Base-by-base conservation (phyloP, 2,329 filamentous ascomycete species). In the Hypoxylon sp. region DNA sequence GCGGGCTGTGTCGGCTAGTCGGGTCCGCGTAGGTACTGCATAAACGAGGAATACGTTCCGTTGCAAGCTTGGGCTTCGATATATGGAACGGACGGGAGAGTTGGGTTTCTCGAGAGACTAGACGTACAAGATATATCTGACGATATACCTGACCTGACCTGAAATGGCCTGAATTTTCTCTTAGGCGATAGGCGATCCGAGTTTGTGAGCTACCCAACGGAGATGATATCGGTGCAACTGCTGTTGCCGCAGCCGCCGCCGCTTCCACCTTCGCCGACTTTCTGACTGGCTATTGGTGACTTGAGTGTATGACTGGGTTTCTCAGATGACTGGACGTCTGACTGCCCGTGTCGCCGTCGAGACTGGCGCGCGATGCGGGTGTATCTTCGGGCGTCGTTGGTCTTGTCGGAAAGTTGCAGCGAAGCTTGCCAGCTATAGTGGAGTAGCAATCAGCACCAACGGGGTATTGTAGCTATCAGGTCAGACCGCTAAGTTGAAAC, bases 31-130 rank as follows among this genome's bases (percentile, higher is more conserved):
- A n/a, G n/a, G n/a, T n/a, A n/a, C n/a, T n/a, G n/a, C n/a, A n/a
- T n/a, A 43, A 43, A 60, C 53, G 58, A 58, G 58, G 57, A 50
- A 60, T 56, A 46, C 53, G 43, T 42, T 53, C 60, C 60, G 57
- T 60, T 63, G 53, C 47, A 52, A 55, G 51, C 60, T 31, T 38
- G 50, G 31, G 53, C 40, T 51, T 54, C 46, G 46, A 58, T 46
- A 60, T 57, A 60, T n/a, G n/a, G n/a, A n/a, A n/a, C n/a, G n/a
- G n/a, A n/a, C n/a, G n/a, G n/a, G n/a, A n/a, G n/a, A 51, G 56
- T 58, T 60, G 50, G 50, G 6, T 23, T 41, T 40, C 11, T 8
- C 13, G 35, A n/a, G n/a, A n/a, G n/a, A n/a, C n/a, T n/a, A n/a
- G n/a, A n/a, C n/a, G n/a, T n/a, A n/a, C n/a, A n/a, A n/a, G n/a